Conservation (phyloP, 2,329 filamentous ascomycete genomes). For the Ascocoryne sarcoides region DNA sequence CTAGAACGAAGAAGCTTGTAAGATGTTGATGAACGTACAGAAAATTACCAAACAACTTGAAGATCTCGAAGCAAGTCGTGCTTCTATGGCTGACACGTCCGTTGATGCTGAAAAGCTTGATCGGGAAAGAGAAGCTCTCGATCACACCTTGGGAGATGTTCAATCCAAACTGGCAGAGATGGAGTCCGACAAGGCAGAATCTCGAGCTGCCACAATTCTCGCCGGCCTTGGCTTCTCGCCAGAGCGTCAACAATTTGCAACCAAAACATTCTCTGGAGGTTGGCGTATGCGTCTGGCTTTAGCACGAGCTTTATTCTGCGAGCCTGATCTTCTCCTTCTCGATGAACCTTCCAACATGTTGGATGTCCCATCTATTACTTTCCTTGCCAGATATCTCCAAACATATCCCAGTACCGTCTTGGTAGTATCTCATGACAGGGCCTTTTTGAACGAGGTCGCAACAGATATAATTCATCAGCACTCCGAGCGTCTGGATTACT, state of each 20-base stretch:
- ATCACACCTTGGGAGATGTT: conserved; percentile 83
- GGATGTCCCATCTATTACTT: conserved; percentile 99
- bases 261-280: conserved; percentile 98
- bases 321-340: conserved; percentile 88
- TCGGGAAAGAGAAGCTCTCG: conserved; percentile 78
- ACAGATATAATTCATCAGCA: conserved; percentile 99
- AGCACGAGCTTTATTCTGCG: conserved; percentile 92
- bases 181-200: conserved; percentile 98
- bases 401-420: conserved; percentile 88
- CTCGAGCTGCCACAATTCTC: conserved; percentile 88
- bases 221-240: conserved; percentile 94
- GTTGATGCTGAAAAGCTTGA: conserved; percentile 80
- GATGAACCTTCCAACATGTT: conserved; percentile 99
- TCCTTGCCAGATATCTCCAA: conserved; percentile 92
- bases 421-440: conserved; percentile 97
- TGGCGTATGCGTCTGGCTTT: conserved; percentile 98
- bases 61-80: conserved; percentile 67
- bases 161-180: conserved; percentile 91
- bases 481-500: conserved; percentile 95
- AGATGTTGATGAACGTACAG: conserved; percentile 20
- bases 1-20: no score
- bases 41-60: conserved; percentile 72
- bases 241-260: conserved; percentile 85
- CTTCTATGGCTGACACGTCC: conserved; percentile 82
- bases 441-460: conserved; percentile 97